Evolutionary conservation across 2,329 filamentous ascomycete genomes (phyloP).

Genomic region (Calonectria pseudoturangicola): DNA sequence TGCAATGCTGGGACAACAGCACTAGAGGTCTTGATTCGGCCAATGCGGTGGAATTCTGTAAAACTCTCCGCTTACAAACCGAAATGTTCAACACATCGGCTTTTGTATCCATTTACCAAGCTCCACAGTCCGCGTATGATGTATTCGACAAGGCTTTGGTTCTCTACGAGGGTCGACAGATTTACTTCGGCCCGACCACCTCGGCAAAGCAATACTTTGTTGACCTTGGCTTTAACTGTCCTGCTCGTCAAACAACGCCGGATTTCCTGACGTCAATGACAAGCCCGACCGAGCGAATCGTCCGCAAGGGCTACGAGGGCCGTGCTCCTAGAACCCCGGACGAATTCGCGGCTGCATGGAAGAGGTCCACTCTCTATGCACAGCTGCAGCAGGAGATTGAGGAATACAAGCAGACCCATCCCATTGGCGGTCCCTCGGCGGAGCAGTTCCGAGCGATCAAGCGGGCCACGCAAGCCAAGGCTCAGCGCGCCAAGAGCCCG

Average conservation of each 20-base stretch:
- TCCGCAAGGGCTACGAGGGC: conserved; percentile 57
- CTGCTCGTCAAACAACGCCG: conserved; percentile 75
- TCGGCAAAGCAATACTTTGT: conserved; percentile 54
- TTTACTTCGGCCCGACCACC: conserved; percentile 63
- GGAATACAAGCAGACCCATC: conserved; percentile 64
- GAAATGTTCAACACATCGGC: conserved; percentile 75
- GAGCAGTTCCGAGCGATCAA: conserved; percentile 67
- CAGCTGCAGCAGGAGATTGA: conserved; percentile 70
- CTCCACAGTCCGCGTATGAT: conserved; percentile 63
- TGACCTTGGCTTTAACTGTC: conserved; percentile 73
- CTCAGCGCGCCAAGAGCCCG: conserved; percentile 52
- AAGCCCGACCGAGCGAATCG: conserved; percentile 57
- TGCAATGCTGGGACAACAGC: conserved; percentile 83
- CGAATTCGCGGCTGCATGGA: conserved; percentile 61
- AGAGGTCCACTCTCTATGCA: conserved; percentile 43
- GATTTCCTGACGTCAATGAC: conserved; percentile 80
- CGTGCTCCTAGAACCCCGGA: conserved; percentile 59
- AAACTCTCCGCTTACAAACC: conserved; percentile 75
- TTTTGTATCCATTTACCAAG: conserved; percentile 79
- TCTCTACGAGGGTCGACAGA: conserved; percentile 80
- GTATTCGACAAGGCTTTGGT: conserved; percentile 82
- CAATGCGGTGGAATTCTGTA: conserved; percentile 80
- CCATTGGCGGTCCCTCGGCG: conserved; percentile 64
- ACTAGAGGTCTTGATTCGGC: conserved; percentile 79
- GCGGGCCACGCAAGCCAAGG: conserved; percentile 67